Conservation (phyloP, 2,329 filamentous ascomycete species). For the Diaporthe humulicola region DNA sequence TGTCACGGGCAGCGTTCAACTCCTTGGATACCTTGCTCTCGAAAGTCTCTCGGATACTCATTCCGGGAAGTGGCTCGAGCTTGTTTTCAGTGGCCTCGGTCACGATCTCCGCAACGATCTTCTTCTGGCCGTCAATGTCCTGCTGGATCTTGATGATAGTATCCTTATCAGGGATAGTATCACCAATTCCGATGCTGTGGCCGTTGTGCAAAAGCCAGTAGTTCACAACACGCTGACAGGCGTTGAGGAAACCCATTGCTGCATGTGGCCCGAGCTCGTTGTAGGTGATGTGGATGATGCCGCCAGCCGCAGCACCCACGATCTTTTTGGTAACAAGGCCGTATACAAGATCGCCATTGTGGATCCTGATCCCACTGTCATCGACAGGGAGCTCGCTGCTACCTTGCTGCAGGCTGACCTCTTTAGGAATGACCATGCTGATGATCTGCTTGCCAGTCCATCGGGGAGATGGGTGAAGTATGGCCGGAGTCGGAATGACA, state of each 20-base stretch:
- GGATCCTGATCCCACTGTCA: conserved; percentile 85
- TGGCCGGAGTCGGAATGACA: conserved; percentile 91
- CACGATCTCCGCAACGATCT: conserved; percentile 82
- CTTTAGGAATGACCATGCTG: conserved; percentile 89
- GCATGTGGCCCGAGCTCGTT: conserved; percentile 91
- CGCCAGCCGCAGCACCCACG: conserved; percentile 88
- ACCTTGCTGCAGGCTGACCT: conserved; percentile 81
- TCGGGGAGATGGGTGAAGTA: conserved; percentile 89
- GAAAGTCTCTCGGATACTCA: conserved; percentile 98
- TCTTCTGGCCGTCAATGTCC: conserved; percentile 85
- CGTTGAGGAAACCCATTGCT: conserved; percentile 96
- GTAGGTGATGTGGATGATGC: conserved; percentile 95
- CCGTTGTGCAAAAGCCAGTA: conserved; percentile 98
- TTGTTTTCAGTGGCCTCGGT: conserved; percentile 84
- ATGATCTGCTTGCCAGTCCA: conserved; percentile 99
- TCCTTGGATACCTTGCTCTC: conserved; percentile 97
- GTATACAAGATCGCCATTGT: conserved; percentile 89
- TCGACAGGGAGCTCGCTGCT: conserved; percentile 75
- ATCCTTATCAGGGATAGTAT: conserved; percentile 90
- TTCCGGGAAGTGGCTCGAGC: conserved; percentile 94
- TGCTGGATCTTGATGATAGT: conserved; percentile 89
- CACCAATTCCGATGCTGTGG: conserved; percentile 98
- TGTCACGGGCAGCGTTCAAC: conserved; percentile 95
- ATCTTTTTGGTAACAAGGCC: conserved; percentile 94
- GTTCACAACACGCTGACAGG: conserved; percentile 92